These are phyloP conservation scores for Myrmaecium sp. DNA, from an alignment of 2,329 filamentous ascomycete genomes.

Conservation along the genomic window DNA sequence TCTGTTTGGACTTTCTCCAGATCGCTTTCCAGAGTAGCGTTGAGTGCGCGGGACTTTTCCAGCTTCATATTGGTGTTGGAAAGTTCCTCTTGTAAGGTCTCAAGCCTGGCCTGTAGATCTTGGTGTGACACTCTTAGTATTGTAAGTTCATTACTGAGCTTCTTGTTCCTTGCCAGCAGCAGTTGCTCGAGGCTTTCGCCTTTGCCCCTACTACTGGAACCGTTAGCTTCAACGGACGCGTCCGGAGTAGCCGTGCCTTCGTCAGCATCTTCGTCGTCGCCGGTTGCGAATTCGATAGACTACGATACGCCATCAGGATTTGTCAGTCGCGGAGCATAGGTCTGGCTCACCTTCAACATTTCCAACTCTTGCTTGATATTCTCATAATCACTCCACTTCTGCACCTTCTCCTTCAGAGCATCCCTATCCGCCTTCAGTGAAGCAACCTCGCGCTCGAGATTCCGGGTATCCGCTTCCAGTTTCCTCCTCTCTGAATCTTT, in stretches of 20 bases:
- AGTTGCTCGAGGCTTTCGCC: slow-evolving; percentile 82
- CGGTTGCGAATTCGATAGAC: slow-evolving; percentile 92
- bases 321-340: background rate
- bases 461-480: slow-evolving; percentile 56
- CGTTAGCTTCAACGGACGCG: slow-evolving; percentile 27
- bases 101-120: slow-evolving; percentile 66
- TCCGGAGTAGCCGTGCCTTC: slow-evolving; percentile 32
- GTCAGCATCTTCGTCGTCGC: slow-evolving; percentile 52
- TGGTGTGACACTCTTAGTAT: slow-evolving; percentile 86
- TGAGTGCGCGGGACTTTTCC: slow-evolving; percentile 68
- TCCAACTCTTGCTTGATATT: slow-evolving; percentile 93
- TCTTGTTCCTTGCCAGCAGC: slow-evolving; percentile 85
- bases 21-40: slow-evolving; percentile 81
- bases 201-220: slow-evolving; percentile 38
- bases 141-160: slow-evolving; percentile 83
- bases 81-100: slow-evolving; percentile 68
- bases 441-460: slow-evolving; percentile 61
- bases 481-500: slow-evolving; percentile 65
- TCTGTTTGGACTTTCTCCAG: slow-evolving; percentile 76
- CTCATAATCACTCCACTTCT: slow-evolving; percentile 87
- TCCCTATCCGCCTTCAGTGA: slow-evolving; percentile 69
- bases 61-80: slow-evolving; percentile 71
- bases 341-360: slow-evolving; percentile 52
- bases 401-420: slow-evolving; percentile 59
- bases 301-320: slow-evolving; percentile 11